A percentile compares a stretch with the other conserved stretches of the same genome.
Evolutionary conservation across 441 rosid species (phyloP).

Genomic region (Erysimum cheiri): DNA sequence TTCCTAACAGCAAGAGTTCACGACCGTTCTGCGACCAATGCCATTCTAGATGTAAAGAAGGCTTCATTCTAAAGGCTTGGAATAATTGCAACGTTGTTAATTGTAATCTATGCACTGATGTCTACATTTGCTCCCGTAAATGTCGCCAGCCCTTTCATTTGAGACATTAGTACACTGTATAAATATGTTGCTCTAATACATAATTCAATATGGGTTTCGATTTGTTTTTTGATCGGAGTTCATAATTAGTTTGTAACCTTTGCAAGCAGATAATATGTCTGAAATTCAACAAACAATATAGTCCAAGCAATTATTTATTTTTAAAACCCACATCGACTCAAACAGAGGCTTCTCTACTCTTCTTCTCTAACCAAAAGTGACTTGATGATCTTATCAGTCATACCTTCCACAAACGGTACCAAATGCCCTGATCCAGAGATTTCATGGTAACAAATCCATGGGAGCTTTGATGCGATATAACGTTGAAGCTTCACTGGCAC

Average conservation of each 20-base stretch:
- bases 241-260: constrained; percentile 1
- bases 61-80: constrained; percentile 1
- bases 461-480: constrained; percentile 51
- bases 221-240: background rate
- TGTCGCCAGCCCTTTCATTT: constrained; percentile 1
- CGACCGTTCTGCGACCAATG: background rate
- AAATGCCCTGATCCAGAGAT: constrained; percentile 58
- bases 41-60: background rate
- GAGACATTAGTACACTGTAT: background rate
- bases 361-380: constrained; percentile 36
- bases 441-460: constrained; percentile 70
- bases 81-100: background rate
- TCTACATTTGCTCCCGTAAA: constrained; percentile 3
- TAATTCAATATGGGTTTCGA: background rate
- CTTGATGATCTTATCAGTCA: constrained; percentile 51
- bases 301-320: background rate
- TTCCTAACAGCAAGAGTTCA: background rate
- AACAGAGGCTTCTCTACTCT: constrained; percentile 11
- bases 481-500: constrained; percentile 58
- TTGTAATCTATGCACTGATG: background rate
- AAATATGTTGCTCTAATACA: background rate
- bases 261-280: constrained; percentile 3
- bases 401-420: constrained; percentile 48
- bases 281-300: background rate
- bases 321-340: background rate